Evolutionary conservation across 2,329 filamentous ascomycete genomes (phyloP).

Genomic region (Graphilbum sp.): DNA sequence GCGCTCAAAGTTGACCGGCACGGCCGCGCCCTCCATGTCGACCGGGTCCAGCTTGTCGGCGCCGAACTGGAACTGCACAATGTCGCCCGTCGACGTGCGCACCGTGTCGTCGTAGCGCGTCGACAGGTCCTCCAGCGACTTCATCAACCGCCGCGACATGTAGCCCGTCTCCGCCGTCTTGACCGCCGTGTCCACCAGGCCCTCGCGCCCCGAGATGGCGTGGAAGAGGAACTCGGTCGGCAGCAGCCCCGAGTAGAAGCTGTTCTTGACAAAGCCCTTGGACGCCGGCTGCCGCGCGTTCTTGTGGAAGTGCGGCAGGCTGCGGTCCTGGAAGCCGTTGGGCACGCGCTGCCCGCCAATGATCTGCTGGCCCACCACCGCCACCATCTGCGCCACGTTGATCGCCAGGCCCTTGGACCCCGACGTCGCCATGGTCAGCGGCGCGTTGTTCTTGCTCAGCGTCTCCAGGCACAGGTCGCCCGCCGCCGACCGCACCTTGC

Average conservation of each 20-base stretch:
- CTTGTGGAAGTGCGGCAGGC: slow-evolving; percentile 87
- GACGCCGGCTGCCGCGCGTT: slow-evolving; percentile 81
- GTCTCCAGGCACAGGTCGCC: slow-evolving; percentile 83
- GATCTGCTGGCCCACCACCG: slow-evolving; percentile 93
- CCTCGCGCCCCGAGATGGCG: slow-evolving; percentile 95
- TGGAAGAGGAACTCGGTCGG: slow-evolving; percentile 96
- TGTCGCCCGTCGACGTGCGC: slow-evolving; percentile 69
- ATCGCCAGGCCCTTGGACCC: slow-evolving; percentile 95
- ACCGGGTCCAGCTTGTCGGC: slow-evolving; percentile 91
- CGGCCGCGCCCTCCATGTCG: slow-evolving; percentile 90
- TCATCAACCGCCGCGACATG: slow-evolving; percentile 97
- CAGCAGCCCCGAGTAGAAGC: slow-evolving; percentile 83
- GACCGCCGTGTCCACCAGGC: slow-evolving; percentile 94
- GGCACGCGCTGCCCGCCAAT: slow-evolving; percentile 84
- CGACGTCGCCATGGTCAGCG: slow-evolving; percentile 91
- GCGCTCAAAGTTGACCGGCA: slow-evolving; percentile 80
- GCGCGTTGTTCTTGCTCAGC: slow-evolving; percentile 80
- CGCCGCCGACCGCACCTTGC: slow-evolving; percentile 77
- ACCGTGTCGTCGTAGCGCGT: slow-evolving; percentile 91
- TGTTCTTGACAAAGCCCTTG: slow-evolving; percentile 94
- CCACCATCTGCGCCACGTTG: slow-evolving; percentile 98
- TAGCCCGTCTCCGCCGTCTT: slow-evolving; percentile 98
- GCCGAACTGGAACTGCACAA: slow-evolving; percentile 96
- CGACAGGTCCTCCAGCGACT: slow-evolving; percentile 87
- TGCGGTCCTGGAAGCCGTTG: slow-evolving; percentile 93